A percentile compares a stretch with the other conserved stretches of the same genome.
These are phyloP conservation scores for Ulota crispa DNA, from an alignment of 225 moss, liverwort and hornwort species.

Conservation along the genomic window DNA sequence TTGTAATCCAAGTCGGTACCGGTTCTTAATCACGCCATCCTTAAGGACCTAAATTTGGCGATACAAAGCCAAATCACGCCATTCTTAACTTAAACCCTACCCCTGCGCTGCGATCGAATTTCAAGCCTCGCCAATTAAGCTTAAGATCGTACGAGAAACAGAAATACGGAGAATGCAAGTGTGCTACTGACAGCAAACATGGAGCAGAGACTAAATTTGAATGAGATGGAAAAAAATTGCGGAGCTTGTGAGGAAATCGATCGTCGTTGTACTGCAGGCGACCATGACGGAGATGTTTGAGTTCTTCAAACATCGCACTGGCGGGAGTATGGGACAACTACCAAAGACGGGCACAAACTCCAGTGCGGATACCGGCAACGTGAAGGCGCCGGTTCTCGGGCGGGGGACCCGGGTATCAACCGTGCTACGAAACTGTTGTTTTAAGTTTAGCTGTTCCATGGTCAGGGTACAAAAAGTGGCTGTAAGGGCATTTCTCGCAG, in stretches of 20 bases:
- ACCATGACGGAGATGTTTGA: background rate
- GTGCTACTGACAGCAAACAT: background rate
- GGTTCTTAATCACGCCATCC: background rate
- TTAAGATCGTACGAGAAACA: background rate
- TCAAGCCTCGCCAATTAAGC: background rate
- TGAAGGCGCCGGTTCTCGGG: background rate
- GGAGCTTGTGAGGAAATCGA: background rate
- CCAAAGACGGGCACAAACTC: background rate
- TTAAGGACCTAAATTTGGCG: background rate
- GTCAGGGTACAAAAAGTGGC: background rate
- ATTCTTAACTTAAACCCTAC: constrained; percentile 2
- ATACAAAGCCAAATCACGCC: background rate
- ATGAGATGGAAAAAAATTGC: background rate
- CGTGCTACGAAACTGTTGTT: too few relatives aligned
- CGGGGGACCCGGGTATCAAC: background rate
- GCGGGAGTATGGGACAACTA: background rate
- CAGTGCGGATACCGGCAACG: background rate
- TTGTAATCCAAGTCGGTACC: background rate
- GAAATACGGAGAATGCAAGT: background rate
- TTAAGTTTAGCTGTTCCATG: background rate
- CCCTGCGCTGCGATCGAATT: background rate
- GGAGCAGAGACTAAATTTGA: background rate
- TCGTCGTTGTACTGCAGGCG: background rate
- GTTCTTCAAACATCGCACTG: background rate
- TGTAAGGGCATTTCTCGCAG: too few relatives aligned